Conservation (phyloP, 1,284 basidiomycete species). For the Fomitopsis palustris region DNA sequence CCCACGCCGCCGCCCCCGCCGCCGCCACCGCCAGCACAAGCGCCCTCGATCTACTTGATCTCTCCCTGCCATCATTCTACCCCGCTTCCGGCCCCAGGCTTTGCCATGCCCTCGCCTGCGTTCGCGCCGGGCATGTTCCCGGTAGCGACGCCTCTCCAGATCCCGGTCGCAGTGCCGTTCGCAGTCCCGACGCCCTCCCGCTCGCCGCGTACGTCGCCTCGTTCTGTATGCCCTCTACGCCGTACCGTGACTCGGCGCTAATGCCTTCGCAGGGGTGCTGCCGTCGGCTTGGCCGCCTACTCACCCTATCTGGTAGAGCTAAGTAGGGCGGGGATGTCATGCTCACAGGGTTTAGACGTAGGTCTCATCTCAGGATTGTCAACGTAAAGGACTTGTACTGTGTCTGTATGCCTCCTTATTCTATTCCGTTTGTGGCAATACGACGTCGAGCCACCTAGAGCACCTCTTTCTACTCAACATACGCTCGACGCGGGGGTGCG, state of each 20-base stretch:
- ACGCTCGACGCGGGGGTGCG: no score
- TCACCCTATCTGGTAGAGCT: not conserved
- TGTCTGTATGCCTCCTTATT: no score
- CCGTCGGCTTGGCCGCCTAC: not conserved
- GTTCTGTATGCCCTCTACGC: not conserved
- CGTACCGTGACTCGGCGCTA: not conserved
- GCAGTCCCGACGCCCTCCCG: not conserved
- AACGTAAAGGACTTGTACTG: no score
- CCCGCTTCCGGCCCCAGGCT: not conserved
- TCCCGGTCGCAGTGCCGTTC: not conserved
- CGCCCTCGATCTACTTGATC: not conserved
- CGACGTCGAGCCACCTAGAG: no score
- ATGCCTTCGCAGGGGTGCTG: not conserved
- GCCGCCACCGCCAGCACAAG: not conserved
- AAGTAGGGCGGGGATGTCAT: no score
- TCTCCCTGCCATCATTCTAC: not conserved
- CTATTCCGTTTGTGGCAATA: no score
- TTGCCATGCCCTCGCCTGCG: not conserved
- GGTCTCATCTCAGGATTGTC: no score
- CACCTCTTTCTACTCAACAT: no score
- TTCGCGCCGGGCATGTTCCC: not conserved
- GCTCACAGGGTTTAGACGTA: no score
- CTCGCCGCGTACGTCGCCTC: not conserved
- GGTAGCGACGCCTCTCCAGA: not conserved
- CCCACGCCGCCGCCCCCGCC: not conserved